These are phyloP conservation scores for Mycena sanguinolenta DNA, from an alignment of 768 basidiomycete species.

Conservation along the genomic window DNA sequence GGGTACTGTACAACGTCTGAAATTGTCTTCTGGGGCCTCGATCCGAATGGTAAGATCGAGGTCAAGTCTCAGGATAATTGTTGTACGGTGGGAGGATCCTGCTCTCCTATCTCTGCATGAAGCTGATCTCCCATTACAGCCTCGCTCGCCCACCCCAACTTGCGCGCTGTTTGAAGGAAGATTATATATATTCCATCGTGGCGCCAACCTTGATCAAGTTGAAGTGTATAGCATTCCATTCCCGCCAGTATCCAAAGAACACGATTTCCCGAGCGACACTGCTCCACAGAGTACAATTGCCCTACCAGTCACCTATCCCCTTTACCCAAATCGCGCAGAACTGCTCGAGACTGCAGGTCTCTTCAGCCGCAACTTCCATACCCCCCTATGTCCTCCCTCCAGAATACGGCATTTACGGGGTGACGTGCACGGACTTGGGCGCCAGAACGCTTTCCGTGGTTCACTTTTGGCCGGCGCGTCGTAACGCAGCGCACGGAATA, in stretches of 20 bases:
- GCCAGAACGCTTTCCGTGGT: neutral
- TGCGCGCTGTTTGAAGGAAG: neutral
- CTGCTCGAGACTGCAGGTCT: neutral
- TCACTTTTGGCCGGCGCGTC: neutral
- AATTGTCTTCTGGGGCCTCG: neutral
- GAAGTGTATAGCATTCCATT: neutral
- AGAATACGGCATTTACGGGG: neutral
- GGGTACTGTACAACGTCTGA: neutral
- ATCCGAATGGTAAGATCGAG: neutral
- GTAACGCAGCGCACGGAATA: neutral
- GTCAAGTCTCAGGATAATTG: no score
- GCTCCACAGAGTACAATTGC: neutral
- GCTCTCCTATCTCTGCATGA: neutral
- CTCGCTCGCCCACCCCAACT: neutral
- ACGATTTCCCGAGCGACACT: neutral
- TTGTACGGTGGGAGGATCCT: neutral
- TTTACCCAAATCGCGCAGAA: neutral
- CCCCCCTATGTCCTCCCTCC: neutral
- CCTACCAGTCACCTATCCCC: neutral
- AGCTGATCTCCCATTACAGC: neutral
- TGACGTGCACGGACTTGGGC: neutral
- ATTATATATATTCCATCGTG: neutral
- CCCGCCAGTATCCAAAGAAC: neutral
- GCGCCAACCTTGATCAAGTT: neutral
- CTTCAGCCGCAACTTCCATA: no score